Percentiles rank a stretch among this genome's conserved stretches.
Conservation (phyloP, 768 basidiomycete species). For the Trametes elegans region DNA sequence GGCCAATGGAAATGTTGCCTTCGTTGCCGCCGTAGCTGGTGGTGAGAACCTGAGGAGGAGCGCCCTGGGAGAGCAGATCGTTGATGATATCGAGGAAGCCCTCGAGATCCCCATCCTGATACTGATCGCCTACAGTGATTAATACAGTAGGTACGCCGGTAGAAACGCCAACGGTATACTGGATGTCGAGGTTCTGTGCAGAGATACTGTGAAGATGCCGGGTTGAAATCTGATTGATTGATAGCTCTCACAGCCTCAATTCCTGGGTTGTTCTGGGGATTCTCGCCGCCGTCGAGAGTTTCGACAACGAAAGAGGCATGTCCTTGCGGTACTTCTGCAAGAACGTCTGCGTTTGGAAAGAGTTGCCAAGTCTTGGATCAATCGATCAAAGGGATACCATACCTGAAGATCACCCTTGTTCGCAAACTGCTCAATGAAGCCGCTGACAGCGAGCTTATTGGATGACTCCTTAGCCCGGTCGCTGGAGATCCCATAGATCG, state of each 20-base stretch:
- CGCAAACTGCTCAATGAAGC: constrained; percentile 33
- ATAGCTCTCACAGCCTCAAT: constrained; percentile 47
- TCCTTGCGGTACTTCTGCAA: constrained; percentile 25
- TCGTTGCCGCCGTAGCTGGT: constrained; percentile 76
- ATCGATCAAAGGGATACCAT: constrained; percentile 28
- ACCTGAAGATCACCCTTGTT: constrained; percentile 29
- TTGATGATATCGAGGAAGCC: constrained; percentile 51
- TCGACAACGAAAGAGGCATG: constrained; percentile 19
- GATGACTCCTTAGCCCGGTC: constrained; percentile 23
- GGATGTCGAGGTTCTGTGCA: constrained; percentile 27
- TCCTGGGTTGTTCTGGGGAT: constrained; percentile 52
- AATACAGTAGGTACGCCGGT: constrained; percentile 56
- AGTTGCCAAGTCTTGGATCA: background rate
- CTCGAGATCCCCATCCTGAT: constrained; percentile 23
- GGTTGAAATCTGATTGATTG: too few relatives aligned
- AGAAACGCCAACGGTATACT: constrained; percentile 30
- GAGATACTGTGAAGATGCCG: background rate
- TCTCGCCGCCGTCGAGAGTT: constrained; percentile 51
- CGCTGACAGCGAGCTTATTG: constrained; percentile 33
- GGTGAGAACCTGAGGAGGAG: constrained; percentile 56
- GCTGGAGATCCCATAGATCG: constrained; percentile 31
- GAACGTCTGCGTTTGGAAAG: constrained; percentile 46
- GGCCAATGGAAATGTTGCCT: constrained; percentile 57
- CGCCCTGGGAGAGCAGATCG: constrained; percentile 42
- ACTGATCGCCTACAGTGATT: constrained; percentile 40